phyloP scores from a whole-genome alignment of 768 basidiomycete genomes.

The Lentinula boryana region DNA sequence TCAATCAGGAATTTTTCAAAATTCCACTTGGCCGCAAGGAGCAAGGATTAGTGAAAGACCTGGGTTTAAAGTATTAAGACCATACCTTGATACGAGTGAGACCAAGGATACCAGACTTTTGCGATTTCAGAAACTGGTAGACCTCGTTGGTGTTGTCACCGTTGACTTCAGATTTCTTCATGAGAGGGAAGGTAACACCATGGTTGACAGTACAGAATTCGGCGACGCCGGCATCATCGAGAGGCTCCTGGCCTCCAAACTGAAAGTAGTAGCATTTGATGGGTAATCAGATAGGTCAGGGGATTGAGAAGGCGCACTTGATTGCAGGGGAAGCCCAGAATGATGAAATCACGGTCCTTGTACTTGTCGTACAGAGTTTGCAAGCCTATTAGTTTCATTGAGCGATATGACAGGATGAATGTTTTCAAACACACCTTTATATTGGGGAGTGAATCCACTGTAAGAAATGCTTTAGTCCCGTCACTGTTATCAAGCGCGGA shows the following conservation, averaged over 20 bases:
- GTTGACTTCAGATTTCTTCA: conserved; percentile 93
- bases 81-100: conserved; percentile 67
- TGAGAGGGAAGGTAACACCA: conserved; percentile 85
- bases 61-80: background rate
- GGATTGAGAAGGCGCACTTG: conserved; percentile 39
- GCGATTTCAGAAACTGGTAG: conserved; percentile 77
- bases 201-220: conserved; percentile 78
- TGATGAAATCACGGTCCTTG: conserved; percentile 65
- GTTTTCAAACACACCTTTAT: conserved; percentile 42
- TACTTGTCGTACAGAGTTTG: conserved; percentile 79
- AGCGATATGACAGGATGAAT: background rate
- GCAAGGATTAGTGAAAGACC: background rate
- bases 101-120: conserved; percentile 71
- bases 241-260: conserved; percentile 86
- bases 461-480: background rate
- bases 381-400: conserved; percentile 42
- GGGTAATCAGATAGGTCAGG: background rate
- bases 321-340: conserved; percentile 91
- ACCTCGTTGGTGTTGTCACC: conserved; percentile 80
- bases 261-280: conserved; percentile 20
- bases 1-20: conserved; percentile 87
- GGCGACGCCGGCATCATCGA: conserved; percentile 66
- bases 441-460: conserved; percentile 84
- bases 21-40: conserved; percentile 58
- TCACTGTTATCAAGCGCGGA: background rate